Percentiles rank a stretch among this genome's conserved stretches.
phyloP scores from a whole-genome alignment of 805 yeast genomes.

The Saccharomyces kudriavzevii region DNA sequence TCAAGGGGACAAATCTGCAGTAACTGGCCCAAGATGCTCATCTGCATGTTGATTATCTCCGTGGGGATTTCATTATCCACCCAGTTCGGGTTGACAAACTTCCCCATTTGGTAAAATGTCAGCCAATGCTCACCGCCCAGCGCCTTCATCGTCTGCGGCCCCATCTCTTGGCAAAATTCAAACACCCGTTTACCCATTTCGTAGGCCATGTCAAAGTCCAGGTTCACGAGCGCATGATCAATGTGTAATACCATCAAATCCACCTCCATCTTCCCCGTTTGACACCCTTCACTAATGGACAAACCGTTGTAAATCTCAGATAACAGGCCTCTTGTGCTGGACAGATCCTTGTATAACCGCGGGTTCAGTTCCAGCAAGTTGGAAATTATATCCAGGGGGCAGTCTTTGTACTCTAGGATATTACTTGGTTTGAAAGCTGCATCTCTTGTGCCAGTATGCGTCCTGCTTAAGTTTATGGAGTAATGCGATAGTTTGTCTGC shows the following conservation, averaged over 20 bases:
- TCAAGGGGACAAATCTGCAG: conserved; percentile 46
- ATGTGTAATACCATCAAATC: conserved; percentile 39
- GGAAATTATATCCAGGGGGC: conserved; percentile 34
- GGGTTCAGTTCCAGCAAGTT: conserved; percentile 47
- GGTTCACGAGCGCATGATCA: conserved; percentile 56
- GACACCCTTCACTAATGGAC: background rate
- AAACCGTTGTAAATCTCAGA: background rate
- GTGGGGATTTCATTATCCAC: conserved; percentile 32
- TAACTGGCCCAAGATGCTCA: conserved; percentile 45
- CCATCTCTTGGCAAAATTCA: conserved; percentile 10
- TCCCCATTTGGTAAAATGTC: conserved; percentile 67
- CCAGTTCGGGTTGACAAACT: conserved; percentile 43
- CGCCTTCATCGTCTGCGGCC: conserved; percentile 3
- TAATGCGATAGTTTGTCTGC: conserved; percentile 26
- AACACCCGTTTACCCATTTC: conserved; percentile 35
- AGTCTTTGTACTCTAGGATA: conserved; percentile 25
- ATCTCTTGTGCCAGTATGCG: conserved; percentile 7
- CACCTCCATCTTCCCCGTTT: background rate
- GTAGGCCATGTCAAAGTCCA: conserved; percentile 55
- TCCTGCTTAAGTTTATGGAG: conserved; percentile 26
- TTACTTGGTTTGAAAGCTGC: conserved; percentile 35
- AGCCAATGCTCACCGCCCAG: conserved; percentile 45
- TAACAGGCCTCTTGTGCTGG: conserved; percentile 21
- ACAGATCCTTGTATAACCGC: conserved; percentile 39
- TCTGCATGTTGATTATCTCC: conserved; percentile 40